Evolutionary conservation across 1,139 yeast species (phyloP).

Genomic region (Sugiyamaella japonica): DNA sequence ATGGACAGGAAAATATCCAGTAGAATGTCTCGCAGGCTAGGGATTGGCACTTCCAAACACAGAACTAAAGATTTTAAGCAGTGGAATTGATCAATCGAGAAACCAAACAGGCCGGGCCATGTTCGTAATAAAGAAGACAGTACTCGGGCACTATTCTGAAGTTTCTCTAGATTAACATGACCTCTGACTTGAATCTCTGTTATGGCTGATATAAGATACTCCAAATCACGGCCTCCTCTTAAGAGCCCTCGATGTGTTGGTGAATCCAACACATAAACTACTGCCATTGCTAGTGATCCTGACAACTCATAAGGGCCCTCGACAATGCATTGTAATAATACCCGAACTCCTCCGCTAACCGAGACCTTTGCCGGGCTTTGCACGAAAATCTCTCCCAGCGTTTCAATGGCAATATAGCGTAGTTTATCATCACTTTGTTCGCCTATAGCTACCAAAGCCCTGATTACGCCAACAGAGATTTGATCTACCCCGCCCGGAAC

Average conservation of each 20-base stretch:
- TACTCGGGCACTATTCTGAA: constrained; percentile 64
- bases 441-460: constrained; percentile 70
- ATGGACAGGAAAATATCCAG: constrained; percentile 73
- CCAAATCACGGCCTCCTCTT: constrained; percentile 63
- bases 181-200: constrained; percentile 54
- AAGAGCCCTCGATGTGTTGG: constrained; percentile 59
- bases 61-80: constrained; percentile 60
- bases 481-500: constrained; percentile 57
- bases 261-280: constrained; percentile 60
- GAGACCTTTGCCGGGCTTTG: constrained; percentile 60
- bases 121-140: constrained; percentile 63
- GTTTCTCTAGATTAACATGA: constrained; percentile 51
- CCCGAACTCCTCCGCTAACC: constrained; percentile 64
- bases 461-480: constrained; percentile 64
- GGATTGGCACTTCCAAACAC: constrained; percentile 60
- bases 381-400: constrained; percentile 67
- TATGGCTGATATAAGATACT: constrained; percentile 63
- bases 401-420: constrained; percentile 59
- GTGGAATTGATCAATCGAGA: constrained; percentile 58
- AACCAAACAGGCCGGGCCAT: constrained; percentile 75
- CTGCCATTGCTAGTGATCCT: constrained; percentile 53
- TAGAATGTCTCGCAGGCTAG: constrained; percentile 58
- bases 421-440: constrained; percentile 62
- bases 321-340: constrained; percentile 56
- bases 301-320: constrained; percentile 66